These are phyloP conservation scores for Straminergon stramineum DNA, from an alignment of 225 moss, liverwort and hornwort genomes.

Conservation along the genomic window DNA sequence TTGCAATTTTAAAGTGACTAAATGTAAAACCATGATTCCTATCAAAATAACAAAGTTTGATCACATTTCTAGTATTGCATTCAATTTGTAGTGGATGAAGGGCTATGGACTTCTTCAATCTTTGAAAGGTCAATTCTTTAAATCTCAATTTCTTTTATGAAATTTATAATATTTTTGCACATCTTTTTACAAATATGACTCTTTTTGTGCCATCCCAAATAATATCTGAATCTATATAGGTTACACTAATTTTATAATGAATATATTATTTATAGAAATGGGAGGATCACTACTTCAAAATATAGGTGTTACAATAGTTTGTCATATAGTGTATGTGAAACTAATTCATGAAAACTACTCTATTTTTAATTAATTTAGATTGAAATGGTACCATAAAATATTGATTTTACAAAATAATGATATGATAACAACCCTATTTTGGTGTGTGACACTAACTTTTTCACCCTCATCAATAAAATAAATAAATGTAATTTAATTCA, in stretches of 20 bases:
- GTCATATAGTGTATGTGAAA: not conserved
- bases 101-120: not conserved
- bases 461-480: not conserved
- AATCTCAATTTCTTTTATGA: not conserved
- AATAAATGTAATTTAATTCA: not conserved
- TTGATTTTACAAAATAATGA: not conserved
- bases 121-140: fast-evolving
- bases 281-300: not conserved
- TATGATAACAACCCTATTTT: not conserved
- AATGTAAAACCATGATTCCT: not conserved
- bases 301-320: not conserved
- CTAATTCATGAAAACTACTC: not conserved
- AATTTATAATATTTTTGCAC: no score
- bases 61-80: not conserved
- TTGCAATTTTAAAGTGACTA: no score
- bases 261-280: not conserved
- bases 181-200: not conserved
- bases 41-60: not conserved
- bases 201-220: not conserved
- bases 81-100: not conserved
- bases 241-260: not conserved
- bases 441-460: not conserved
- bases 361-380: not conserved
- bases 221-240: no score
- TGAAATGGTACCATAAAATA: no score